A percentile compares a stretch with the other conserved stretches of the same genome.
Evolutionary conservation across 805 yeast species (phyloP).

Genomic region (Vanderwaltozyma polyspora): DNA sequence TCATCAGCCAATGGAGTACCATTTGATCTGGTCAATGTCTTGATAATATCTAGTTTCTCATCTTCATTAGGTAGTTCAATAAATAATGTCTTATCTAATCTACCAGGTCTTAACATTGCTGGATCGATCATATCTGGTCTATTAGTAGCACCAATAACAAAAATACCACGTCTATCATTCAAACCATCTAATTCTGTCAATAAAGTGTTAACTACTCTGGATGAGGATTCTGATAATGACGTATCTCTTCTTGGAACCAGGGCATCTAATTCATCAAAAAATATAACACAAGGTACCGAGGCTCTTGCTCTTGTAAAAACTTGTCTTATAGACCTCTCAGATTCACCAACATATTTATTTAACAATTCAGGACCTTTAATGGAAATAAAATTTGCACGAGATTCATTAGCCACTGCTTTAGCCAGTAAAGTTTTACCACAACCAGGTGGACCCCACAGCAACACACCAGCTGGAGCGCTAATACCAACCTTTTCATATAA

Average conservation of each 20-base stretch:
- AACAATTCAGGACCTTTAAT: conserved; percentile 92
- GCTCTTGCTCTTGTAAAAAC: conserved; percentile 89
- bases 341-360: conserved; percentile 93
- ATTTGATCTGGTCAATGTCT: conserved; percentile 59
- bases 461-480: conserved; percentile 91
- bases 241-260: conserved; percentile 90
- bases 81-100: conserved; percentile 84
- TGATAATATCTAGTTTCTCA: conserved; percentile 74
- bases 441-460: conserved; percentile 99
- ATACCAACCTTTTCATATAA: conserved; percentile 84
- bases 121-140: conserved; percentile 98
- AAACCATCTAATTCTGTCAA: conserved; percentile 92
- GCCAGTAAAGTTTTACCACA: conserved; percentile 96
- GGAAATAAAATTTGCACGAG: conserved; percentile 90
- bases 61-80: conserved; percentile 75
- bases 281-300: conserved; percentile 85
- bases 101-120: conserved; percentile 95
- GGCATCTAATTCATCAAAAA: conserved; percentile 94
- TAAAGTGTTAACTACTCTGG: conserved; percentile 88
- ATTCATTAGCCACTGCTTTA: conserved; percentile 96
- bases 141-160: conserved; percentile 92
- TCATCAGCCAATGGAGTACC: conserved; percentile 59
- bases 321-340: conserved; percentile 87
- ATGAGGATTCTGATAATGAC: conserved; percentile 75
- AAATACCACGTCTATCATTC: conserved; percentile 84